Percentiles rank a stretch among this genome's conserved stretches.
These are phyloP conservation scores for Mallotus nudiflorus DNA, from an alignment of 345 rosid genomes.

Conservation along the genomic window DNA sequence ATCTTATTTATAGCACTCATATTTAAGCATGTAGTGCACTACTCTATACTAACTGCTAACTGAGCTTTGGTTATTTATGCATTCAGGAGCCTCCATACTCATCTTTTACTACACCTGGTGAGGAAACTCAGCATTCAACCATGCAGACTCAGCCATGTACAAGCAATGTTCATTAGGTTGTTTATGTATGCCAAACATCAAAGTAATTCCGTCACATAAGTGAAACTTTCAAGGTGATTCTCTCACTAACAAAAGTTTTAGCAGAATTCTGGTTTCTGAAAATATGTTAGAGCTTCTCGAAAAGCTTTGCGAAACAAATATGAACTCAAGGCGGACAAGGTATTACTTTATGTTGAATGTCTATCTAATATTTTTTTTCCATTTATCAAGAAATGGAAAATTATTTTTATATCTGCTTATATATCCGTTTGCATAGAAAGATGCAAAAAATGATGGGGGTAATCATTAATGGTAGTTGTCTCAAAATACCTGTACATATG, in stretches of 20 bases:
- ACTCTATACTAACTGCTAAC: not conserved
- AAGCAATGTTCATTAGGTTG: not conserved
- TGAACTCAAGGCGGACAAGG: too few species aligned
- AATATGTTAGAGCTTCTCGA: not conserved
- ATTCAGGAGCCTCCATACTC: conserved; percentile 37
- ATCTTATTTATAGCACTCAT: not conserved
- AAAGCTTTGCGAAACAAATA: too few species aligned
- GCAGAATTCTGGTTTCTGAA: not conserved
- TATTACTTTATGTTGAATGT: too few species aligned
- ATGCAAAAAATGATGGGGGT: too few species aligned
- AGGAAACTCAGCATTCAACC: conserved; percentile 48
- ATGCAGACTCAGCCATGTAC: conserved; percentile 34
- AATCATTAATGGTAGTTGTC: too few species aligned
- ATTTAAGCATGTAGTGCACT: too few species aligned
- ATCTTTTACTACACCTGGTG: conserved; percentile 46
- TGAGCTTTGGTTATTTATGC: not conserved
- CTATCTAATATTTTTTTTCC: too few species aligned
- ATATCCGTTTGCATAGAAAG: too few species aligned
- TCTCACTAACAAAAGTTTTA: not conserved
- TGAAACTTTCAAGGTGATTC: not conserved
- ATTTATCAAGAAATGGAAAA: too few species aligned
- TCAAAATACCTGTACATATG: too few species aligned
- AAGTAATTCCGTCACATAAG: not conserved
- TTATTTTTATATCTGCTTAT: too few species aligned
- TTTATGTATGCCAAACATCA: not conserved